Evolutionary conservation across 164 flowering plant genomes (phyloP).

Genomic region (Houttuynia cordata): DNA sequence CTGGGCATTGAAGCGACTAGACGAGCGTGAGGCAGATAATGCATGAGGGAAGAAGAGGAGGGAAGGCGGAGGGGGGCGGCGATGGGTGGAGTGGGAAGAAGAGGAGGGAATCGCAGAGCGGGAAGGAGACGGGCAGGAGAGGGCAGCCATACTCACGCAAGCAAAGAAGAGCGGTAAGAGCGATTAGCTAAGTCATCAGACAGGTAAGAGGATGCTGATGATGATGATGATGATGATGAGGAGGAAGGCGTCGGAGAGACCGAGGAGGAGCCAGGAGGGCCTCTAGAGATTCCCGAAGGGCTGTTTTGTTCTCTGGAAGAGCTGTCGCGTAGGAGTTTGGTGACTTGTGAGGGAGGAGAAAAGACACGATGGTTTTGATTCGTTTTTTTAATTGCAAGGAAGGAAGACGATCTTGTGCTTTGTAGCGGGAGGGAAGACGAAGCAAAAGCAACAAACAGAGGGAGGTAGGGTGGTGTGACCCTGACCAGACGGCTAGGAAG

Average conservation of each 20-base stretch:
- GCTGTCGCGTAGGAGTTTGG: no score
- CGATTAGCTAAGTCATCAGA: background rate
- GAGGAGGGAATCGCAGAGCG: conserved; percentile 9
- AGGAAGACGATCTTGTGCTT: no score
- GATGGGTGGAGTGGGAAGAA: conserved; percentile 7
- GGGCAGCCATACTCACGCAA: conserved; percentile 2
- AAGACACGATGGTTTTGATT: no score
- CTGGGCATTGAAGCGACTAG: conserved; percentile 6
- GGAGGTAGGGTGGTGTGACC: no score
- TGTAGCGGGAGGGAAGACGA: no score
- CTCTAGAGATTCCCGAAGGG: conserved; percentile 20
- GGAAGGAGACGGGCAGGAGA: conserved; percentile 9
- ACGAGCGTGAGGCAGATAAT: background rate
- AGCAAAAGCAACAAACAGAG: no score
- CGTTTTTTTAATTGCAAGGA: no score
- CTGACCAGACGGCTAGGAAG: no score
- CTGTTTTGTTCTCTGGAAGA: no score
- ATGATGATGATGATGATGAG: no score
- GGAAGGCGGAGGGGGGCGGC: conserved; percentile 8
- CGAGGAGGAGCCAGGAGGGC: conserved; percentile 9
- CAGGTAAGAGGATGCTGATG: no score
- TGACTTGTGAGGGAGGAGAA: no score
- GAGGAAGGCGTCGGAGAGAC: conserved; percentile 11
- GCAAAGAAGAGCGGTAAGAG: background rate
- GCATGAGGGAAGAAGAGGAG: conserved; percentile 6